Percentiles rank a stretch among this genome's conserved stretches.
Evolutionary conservation across 768 basidiomycete genomes (phyloP).

Genomic region (Kwoniella heveanensis): DNA sequence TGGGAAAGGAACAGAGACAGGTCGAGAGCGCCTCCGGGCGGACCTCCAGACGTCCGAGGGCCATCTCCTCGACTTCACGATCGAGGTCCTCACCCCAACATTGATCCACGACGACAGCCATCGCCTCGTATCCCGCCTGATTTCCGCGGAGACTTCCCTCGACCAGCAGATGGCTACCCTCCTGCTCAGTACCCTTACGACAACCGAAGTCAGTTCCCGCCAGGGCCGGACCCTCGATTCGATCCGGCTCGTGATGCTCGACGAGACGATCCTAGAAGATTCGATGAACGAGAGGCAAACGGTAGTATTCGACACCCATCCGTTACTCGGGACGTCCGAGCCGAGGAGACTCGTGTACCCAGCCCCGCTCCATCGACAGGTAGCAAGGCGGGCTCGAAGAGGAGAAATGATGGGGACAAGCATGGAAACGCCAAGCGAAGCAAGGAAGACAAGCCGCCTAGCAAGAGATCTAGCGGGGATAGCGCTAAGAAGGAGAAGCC

Average conservation of each 20-base stretch:
- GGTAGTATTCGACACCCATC: conserved; percentile 31
- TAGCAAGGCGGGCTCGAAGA: conserved; percentile 34
- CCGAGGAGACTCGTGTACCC: conserved; percentile 32
- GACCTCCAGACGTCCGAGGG: conserved; percentile 28
- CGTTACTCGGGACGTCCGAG: conserved; percentile 27
- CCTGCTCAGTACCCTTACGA: conserved; percentile 23
- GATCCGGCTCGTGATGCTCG: conserved; percentile 30
- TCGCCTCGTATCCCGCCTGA: conserved; percentile 31
- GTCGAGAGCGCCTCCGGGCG: conserved; percentile 58
- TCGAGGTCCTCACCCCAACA: conserved; percentile 62
- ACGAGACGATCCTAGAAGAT: conserved; percentile 32
- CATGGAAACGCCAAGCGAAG: conserved; percentile 26
- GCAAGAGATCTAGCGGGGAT: conserved; percentile 36
- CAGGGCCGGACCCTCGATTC: conserved; percentile 31
- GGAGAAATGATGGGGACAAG: conserved; percentile 30
- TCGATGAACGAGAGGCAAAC: conserved; percentile 18
- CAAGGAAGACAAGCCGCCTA: conserved; percentile 44
- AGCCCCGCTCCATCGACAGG: conserved; percentile 42
- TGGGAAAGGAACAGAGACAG: conserved; percentile 60
- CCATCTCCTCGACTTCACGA: conserved; percentile 39
- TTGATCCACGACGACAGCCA: conserved; percentile 26
- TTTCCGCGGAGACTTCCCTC: conserved; percentile 14
- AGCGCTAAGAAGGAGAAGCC: conserved; percentile 39
- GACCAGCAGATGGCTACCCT: conserved; percentile 11
- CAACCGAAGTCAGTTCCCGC: conserved; percentile 61